Evolutionary conservation across 2,329 filamentous ascomycete genomes (phyloP).

Genomic region (Penicillium verrucosum): DNA sequence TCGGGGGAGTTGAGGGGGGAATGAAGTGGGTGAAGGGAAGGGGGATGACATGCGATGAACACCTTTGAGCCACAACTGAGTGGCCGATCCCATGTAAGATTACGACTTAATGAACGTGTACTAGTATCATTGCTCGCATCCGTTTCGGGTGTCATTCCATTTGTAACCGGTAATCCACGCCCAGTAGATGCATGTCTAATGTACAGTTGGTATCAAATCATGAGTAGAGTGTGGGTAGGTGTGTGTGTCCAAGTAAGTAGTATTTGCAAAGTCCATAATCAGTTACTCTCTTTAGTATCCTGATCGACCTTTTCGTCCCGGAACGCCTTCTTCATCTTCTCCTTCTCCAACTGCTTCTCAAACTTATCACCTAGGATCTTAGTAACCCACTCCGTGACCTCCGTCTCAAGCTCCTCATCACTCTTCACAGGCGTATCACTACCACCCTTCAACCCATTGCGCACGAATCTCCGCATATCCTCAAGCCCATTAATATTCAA

Average conservation of each 20-base stretch:
- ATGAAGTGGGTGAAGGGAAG: not conserved
- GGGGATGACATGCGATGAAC: not conserved
- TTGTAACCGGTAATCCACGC: constrained; percentile 10
- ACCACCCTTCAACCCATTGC: constrained; percentile 56
- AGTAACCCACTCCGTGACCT: constrained; percentile 54
- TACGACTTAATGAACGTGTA: not conserved
- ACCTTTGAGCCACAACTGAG: not conserved
- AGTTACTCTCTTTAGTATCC: constrained; percentile 3
- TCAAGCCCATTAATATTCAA: constrained; percentile 70
- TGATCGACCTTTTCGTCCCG: constrained; percentile 8
- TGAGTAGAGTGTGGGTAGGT: constrained; percentile 20
- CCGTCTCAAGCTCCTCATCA: constrained; percentile 50
- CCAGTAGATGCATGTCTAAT: constrained; percentile 11
- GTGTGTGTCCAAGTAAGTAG: not conserved
- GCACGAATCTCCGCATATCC: constrained; percentile 62
- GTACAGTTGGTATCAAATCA: constrained; percentile 21
- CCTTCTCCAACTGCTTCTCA: constrained; percentile 40
- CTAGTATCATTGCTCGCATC: not conserved
- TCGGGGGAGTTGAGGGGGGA: not conserved
- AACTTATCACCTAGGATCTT: constrained; percentile 50
- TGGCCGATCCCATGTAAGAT: not conserved
- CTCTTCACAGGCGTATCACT: constrained; percentile 51
- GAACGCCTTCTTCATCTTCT: constrained; percentile 26
- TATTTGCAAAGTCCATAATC: not conserved
- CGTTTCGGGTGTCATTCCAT: constrained; percentile 4